Base-by-base conservation (phyloP, 192 early-diverging fungal species). In the Glomus cerebriforme region DNA sequence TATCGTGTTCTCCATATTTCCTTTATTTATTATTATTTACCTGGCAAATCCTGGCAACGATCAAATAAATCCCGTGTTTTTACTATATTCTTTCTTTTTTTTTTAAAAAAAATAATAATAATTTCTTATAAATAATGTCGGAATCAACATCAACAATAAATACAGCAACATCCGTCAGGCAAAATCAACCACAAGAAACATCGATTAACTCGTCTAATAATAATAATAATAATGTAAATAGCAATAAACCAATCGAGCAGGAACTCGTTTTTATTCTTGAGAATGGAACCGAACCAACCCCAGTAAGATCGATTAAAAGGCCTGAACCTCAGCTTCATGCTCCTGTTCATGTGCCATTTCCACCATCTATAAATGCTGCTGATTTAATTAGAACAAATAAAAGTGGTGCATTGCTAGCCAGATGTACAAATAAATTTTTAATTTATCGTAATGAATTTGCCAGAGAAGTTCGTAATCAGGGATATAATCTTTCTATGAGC, bases 391-490 rank as follows among this genome's bases (percentile, higher is more conserved):
- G 64, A 27, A 66, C 63, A 1, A 54, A 78, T 78, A 62, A 78
- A 78, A 60, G 34, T 27, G 76, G 76, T 19, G 63, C 59, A 10
- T n/a, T 78, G 3, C 64, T 59, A 17, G 35, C 76, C 27, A 59
- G 76, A 47, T 78, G 76, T 62, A 78, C 64, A 7, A 78, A 78
- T 35, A 78, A 78, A 34, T 78, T 78, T 78, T 29, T 78, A 45
- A 78, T 78, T 34, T 78, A 78, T 78, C 76, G 76, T 78, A 78
- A 78, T 62, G 59, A 78, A 78, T 78, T 62, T 39, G 64, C 76
- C 1, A 78, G 64, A 67, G 59, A 78, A 65, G 35, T 78, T 32
- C 24, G 59, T 47, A 34, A 64, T 1, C 59, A 49, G 1, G 76
- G 76, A 24, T 67, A 78, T 54, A 78, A 78, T n/a, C 58, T 78